Conservation (phyloP, 2,329 filamentous ascomycete genomes). For the Diaporthe citrichinensis region DNA sequence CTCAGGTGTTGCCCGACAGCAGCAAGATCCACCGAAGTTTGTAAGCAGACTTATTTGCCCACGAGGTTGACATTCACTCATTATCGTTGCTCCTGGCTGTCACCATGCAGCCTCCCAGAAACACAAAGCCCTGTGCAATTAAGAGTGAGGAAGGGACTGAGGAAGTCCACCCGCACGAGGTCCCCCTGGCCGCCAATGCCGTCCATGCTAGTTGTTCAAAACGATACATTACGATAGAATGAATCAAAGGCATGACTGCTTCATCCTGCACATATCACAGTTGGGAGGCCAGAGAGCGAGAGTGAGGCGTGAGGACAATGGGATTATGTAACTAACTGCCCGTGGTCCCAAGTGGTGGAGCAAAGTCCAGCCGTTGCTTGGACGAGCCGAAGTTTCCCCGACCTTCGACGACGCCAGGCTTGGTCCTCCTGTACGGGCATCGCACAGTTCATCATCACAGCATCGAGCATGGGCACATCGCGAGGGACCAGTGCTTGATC, state of each 20-base stretch:
- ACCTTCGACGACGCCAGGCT: not conserved
- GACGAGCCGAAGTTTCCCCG: constrained; percentile 3
- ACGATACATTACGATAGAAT: not conserved
- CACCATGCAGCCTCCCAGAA: not conserved
- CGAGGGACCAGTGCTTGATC: not conserved
- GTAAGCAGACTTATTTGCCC: not conserved
- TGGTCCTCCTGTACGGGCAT: not conserved
- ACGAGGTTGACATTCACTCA: not conserved
- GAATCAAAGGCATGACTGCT: not conserved
- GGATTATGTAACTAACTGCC: not conserved
- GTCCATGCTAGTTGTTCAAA: not conserved
- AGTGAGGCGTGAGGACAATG: not conserved
- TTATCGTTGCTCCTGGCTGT: not conserved
- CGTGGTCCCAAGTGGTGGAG: not conserved
- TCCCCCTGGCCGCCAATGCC: too few species aligned
- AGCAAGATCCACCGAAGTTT: not conserved
- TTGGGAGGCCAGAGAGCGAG: not conserved
- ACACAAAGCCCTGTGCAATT: not conserved
- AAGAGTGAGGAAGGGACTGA: not conserved
- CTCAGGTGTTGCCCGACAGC: not conserved
- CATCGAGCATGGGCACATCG: not conserved
- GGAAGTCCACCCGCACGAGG: not conserved
- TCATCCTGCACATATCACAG: not conserved
- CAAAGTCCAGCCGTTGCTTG: not conserved
- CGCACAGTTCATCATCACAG: not conserved